Conservation (phyloP, 768 basidiomycete genomes). For the Podaxis sp. region DNA sequence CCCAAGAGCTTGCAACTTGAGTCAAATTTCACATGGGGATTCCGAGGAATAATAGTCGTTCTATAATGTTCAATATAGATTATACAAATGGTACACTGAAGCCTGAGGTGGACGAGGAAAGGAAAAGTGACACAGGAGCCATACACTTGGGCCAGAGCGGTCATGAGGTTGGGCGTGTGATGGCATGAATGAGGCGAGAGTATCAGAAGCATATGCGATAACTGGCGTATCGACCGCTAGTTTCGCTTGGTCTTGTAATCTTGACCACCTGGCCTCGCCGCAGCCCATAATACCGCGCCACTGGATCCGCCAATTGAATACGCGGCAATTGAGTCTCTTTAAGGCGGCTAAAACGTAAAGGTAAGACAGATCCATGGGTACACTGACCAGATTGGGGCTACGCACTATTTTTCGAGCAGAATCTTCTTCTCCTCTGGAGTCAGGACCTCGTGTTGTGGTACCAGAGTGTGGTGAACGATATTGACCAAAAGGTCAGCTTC, state of each 20-base stretch:
- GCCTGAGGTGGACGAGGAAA: neutral
- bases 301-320: slow-evolving; percentile 94
- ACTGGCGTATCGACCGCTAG: slow-evolving; percentile 89
- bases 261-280: slow-evolving; percentile 96
- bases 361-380: slow-evolving; percentile 14
- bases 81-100: slow-evolving; percentile 1
- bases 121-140: slow-evolving; percentile 1
- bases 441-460: slow-evolving; percentile 90
- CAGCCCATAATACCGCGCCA: slow-evolving; percentile 98
- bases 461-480: slow-evolving; percentile 93
- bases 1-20: slow-evolving; percentile 2
- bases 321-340: slow-evolving; percentile 98
- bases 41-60: slow-evolving; percentile 10
- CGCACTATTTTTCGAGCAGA: slow-evolving; percentile 91
- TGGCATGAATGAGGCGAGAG: slow-evolving; percentile 5
- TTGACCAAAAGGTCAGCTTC: slow-evolving; percentile 97
- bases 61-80: slow-evolving; percentile 7
- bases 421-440: slow-evolving; percentile 81
- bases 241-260: slow-evolving; percentile 96
- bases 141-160: neutral
- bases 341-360: slow-evolving; percentile 65
- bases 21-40: neutral
- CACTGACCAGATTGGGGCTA: slow-evolving; percentile 19
- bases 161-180: neutral
- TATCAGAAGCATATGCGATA: slow-evolving; percentile 85